Percentiles rank a stretch among this genome's conserved stretches.
Evolutionary conservation across 129 eudicot species (phyloP).

Genomic region (Artemisia argyi): DNA sequence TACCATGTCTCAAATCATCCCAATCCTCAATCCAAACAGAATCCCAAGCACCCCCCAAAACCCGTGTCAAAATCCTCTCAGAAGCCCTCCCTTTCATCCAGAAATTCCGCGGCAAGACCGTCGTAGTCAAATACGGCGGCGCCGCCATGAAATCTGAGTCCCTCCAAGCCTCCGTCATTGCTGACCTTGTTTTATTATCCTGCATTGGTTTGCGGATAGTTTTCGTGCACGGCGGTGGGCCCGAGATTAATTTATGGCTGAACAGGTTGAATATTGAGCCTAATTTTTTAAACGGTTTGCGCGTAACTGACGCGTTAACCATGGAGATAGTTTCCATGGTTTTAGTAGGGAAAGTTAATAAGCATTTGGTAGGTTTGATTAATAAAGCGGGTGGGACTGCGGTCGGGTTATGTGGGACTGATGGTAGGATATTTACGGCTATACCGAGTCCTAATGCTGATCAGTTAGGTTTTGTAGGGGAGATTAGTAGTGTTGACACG

Average conservation of each 20-base stretch:
- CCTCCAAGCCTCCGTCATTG: conserved; percentile 74
- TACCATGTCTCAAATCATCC: conserved; percentile 35
- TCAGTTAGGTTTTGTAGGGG: conserved; percentile 90
- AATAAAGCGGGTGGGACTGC: conserved; percentile 91
- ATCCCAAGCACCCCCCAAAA: conserved; percentile 55
- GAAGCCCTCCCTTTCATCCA: conserved; percentile 96
- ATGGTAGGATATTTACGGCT: conserved; percentile 76
- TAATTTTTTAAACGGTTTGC: conserved; percentile 67
- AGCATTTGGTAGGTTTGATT: conserved; percentile 65
- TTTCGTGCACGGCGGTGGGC: conserved; percentile 96
- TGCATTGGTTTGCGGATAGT: conserved; percentile 86
- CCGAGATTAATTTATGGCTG: conserved; percentile 90
- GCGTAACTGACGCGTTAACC: conserved; percentile 81
- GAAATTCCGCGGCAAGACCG: conserved; percentile 77
- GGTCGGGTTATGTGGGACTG: conserved; percentile 78
- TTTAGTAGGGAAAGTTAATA: conserved; percentile 85
- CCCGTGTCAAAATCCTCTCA: conserved; percentile 72
- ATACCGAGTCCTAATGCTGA: conserved; percentile 65
- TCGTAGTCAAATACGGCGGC: conserved; percentile 88
- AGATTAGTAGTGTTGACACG: conserved; percentile 69
- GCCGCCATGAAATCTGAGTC: conserved; percentile 92
- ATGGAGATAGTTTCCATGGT: conserved; percentile 98
- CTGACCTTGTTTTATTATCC: conserved; percentile 81
- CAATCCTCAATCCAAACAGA: conserved; percentile 31
- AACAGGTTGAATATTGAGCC: conserved; percentile 55